These are phyloP conservation scores for Ganoderma sinense DNA, from an alignment of 1,284 basidiomycete genomes.

Conservation along the genomic window DNA sequence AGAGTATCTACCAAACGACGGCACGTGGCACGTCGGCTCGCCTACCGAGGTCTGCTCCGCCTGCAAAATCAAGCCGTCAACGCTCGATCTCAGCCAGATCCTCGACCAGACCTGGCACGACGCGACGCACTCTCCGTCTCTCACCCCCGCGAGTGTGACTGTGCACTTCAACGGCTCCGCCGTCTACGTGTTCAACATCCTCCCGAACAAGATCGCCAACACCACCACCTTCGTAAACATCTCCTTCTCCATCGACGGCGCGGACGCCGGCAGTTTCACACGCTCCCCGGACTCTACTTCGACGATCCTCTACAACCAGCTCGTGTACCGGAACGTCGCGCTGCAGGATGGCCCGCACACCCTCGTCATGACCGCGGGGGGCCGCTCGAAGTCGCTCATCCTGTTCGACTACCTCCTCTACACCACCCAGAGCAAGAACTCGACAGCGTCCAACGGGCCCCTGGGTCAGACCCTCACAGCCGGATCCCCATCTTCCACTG, in stretches of 20 bases:
- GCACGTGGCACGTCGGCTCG: neutral
- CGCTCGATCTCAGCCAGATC: neutral
- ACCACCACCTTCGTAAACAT: neutral
- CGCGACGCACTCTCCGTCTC: neutral
- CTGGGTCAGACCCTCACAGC: neutral
- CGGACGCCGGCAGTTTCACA: neutral
- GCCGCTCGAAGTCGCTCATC: conserved; percentile 18
- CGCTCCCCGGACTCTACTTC: neutral
- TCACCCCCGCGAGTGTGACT: neutral
- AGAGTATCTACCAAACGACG: neutral
- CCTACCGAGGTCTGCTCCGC: neutral
- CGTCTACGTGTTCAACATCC: neutral
- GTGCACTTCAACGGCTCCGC: neutral
- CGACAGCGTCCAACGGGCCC: neutral
- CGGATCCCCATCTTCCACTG: neutral
- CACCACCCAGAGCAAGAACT: conserved; percentile 1
- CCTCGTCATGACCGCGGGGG: conserved; percentile 20
- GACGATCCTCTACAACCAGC: neutral
- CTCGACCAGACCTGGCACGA: neutral
- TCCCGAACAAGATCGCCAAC: neutral
- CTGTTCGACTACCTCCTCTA: conserved; percentile 34
- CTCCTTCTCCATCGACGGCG: neutral
- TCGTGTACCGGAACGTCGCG: conserved; percentile 30
- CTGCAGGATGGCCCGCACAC: conserved; percentile 28
- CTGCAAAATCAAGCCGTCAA: neutral